phyloP scores from a whole-genome alignment of 495 filamentous ascomycete genomes.

The Penicillium tannophilum region DNA sequence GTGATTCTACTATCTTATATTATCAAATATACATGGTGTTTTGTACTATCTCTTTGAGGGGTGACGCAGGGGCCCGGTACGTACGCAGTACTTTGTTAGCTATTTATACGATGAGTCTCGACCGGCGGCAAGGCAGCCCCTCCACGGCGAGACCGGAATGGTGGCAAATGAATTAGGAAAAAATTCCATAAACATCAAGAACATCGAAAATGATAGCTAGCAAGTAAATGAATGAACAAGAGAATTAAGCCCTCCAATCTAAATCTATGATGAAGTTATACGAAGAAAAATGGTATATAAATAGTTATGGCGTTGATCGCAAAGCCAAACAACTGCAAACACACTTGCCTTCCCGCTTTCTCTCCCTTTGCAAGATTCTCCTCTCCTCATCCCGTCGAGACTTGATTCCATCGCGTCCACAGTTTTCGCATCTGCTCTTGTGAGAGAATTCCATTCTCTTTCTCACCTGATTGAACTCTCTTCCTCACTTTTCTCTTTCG shows the following conservation, averaged over 20 bases:
- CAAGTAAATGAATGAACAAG: background rate
- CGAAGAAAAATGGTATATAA: background rate
- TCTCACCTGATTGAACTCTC: slow-evolving; percentile 21
- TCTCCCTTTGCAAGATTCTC: slow-evolving; percentile 32
- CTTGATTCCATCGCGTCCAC: slow-evolving; percentile 8
- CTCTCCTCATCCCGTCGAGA: slow-evolving; percentile 15
- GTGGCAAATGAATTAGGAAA: background rate
- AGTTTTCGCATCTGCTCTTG: slow-evolving; percentile 10
- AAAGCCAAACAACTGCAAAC: slow-evolving; percentile 35
- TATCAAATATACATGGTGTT: background rate
- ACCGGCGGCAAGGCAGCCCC: slow-evolving; percentile 20
- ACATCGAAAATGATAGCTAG: background rate
- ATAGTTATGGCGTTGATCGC: slow-evolving; percentile 8
- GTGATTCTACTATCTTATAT: background rate
- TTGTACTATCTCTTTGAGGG: background rate
- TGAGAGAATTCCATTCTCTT: slow-evolving; percentile 3
- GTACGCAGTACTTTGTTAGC: background rate
- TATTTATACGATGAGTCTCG: slow-evolving; percentile 16
- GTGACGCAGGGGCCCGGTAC: slow-evolving; percentile 4
- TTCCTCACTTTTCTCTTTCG: slow-evolving; percentile 5
- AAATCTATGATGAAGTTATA: background rate
- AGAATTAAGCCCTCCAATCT: background rate
- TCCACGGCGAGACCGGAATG: slow-evolving; percentile 12
- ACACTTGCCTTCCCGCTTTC: slow-evolving; percentile 32
- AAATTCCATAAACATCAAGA: too few species aligned